Evolutionary conservation across 139 green algal genomes (phyloP), one percentile per base, ranked within the genome.

Genomic region (Pseudopediastrum boryanum): DNA sequence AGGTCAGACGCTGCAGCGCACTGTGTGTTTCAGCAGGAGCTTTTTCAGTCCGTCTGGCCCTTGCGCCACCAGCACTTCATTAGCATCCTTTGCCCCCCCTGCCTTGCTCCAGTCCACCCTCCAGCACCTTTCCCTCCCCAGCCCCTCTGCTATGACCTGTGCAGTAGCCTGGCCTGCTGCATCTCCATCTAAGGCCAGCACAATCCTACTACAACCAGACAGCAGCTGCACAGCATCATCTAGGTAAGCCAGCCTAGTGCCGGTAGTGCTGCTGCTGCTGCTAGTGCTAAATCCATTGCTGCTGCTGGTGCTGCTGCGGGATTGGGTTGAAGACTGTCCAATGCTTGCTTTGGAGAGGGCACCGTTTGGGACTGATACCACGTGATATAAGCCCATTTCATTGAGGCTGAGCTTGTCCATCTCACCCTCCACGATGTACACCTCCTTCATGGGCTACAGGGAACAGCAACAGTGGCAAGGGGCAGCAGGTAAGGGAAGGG

Each of bases 391-490:
- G 33, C 51, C 70, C 9, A 38, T 68, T 27, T 91, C 84, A 50
- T 92, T 83, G 36, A 97, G 64, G 2, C 90, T 76, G 50, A 97
- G 87, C 82, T 96, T 96, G 85, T 97, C 94, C 83, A 96, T 89
- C 82, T 97, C 94, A 27, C 94, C 94, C 79, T 97, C 93, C 68
- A 97, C 93, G 56, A 95, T 87, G 52, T 95, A 84, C 23, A 95
- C 80, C 23, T 89, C 13, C n/a, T 4, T 4, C 29, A 27, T 61
- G 35, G 59, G 59, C 73, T 80, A 61, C 51, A 66, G 56, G 56
- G 9, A 31, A 65, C 9, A 65, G 56, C 9, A 19, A n/a, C 56
- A 65, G 56, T n/a, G 16, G 21, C 21, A 16, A 58, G 19, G 21
- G 48, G 48, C 48, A 16, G 48, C 19, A 16, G 21, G 48, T n/a